These are phyloP conservation scores for Chrysoporthe austroafricana DNA, from an alignment of 2,329 filamentous ascomycete species.

Conservation along the genomic window DNA sequence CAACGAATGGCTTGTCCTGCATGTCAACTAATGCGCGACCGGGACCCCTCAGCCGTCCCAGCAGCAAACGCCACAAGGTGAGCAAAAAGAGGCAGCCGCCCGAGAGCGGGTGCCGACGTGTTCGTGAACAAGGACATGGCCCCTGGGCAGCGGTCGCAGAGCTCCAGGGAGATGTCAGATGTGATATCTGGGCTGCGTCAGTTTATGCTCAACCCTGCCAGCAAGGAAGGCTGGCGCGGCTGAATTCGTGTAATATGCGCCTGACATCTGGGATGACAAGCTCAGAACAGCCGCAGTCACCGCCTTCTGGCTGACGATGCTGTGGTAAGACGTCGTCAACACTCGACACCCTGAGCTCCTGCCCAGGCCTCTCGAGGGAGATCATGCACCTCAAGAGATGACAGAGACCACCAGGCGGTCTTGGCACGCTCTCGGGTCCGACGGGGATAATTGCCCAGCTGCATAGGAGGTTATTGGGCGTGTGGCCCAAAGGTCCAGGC, in stretches of 20 bases:
- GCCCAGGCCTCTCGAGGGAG: not conserved
- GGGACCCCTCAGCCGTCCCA: not conserved
- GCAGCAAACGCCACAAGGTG: not conserved
- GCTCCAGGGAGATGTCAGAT: not conserved
- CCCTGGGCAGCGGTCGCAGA: not conserved
- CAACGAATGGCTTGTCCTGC: not conserved
- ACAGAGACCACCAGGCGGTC: not conserved
- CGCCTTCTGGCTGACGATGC: conserved; percentile 3
- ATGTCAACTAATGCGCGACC: not conserved
- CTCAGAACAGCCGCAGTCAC: not conserved
- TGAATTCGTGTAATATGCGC: not conserved
- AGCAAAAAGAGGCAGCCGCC: not conserved
- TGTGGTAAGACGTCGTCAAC: not conserved
- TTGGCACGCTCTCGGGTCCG: not conserved
- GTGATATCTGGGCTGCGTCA: not conserved
- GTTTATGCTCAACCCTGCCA: conserved; percentile 3
- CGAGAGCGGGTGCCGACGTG: not conserved
- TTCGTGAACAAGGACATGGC: not conserved
- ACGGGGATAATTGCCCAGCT: not conserved
- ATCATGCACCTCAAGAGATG: conserved; percentile 1
- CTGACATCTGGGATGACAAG: not conserved
- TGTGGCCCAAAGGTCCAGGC: not conserved
- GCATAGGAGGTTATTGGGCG: not conserved
- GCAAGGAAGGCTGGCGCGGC: not conserved
- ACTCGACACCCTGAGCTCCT: not conserved